Evolutionary conservation across 345 rosid genomes (phyloP).

Genomic region (Salix koriyanagi): DNA sequence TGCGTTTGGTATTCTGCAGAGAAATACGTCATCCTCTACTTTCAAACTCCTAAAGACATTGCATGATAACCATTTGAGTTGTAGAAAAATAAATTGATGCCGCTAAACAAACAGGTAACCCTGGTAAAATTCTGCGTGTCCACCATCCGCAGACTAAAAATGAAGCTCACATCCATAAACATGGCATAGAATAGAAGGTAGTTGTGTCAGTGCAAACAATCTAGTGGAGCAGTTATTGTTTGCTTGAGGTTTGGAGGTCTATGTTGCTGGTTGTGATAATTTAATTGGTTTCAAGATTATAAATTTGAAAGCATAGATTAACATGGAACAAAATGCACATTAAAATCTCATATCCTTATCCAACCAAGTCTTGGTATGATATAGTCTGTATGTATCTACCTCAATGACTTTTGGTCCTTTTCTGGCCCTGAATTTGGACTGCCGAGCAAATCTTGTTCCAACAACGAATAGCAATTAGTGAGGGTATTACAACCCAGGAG

Average conservation of each 20-base stretch:
- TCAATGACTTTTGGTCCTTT: conserved; percentile 48
- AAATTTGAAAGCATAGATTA: background rate
- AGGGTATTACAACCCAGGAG: conserved; percentile 71
- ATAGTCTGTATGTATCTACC: background rate
- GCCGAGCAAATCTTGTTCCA: conserved; percentile 74
- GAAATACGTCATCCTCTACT: background rate
- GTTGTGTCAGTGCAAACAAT: background rate
- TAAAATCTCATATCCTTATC: background rate
- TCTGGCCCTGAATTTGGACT: conserved; percentile 33
- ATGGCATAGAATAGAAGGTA: background rate
- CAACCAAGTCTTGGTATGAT: background rate
- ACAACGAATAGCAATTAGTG: conserved; percentile 54
- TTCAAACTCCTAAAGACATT: background rate
- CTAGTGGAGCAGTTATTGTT: background rate
- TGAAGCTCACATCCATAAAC: background rate
- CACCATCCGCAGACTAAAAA: background rate
- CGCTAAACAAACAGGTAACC: background rate
- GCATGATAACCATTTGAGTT: background rate
- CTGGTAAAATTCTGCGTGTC: background rate
- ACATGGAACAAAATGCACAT: too few species aligned
- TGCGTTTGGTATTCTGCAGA: background rate
- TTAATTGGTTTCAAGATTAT: conserved; percentile 2
- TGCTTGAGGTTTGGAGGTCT: background rate
- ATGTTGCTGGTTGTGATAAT: background rate
- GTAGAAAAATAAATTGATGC: background rate